Base-by-base conservation (phyloP, 306 rosid genomes). In the Mucuna pruriens region DNA sequence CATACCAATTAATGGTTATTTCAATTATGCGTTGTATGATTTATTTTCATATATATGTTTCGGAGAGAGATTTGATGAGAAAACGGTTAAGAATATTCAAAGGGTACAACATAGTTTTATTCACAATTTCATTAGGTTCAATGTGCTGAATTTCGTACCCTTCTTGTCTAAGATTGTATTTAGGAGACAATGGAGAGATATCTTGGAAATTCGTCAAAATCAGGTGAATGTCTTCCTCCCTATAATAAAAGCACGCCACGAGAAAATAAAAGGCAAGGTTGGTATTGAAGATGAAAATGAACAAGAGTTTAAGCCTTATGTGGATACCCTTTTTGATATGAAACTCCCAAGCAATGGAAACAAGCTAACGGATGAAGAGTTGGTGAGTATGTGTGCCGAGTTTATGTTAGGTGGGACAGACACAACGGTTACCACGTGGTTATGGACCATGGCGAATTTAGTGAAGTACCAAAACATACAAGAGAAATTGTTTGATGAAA, bases 391-490 rank as follows among this genome's bases (percentile, higher is more conserved):
- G 71, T 79, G 85, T 49, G 64, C 87, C 0, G 93, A 90, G 48
- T 90, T 87, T 64, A 49, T 90, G 48, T n/a, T 79, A 17, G 91
- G 84, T 3, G 93, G 93, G 11, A 85, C 90, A 0, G 93, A 90
- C 74, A 90, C 93, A 9, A 85, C 91, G 7, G 77, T 76, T 7
- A 76, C 86, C 8, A 66, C 93, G 0, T 72, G 85, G 83, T 44
- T 60, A 38, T 90, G 91, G 93, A 55, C 39, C 6, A 87, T 87
- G 91, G 90, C 93, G 0, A 90, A 90, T 63, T 19, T 90, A 23
- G 91, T 90, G 73, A 90, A 87, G 55, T 7, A 87, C 72, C 88
- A 80, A 64, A 36, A 74, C 7, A 15, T 87, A 46, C 93, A 90
- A 82, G 82, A 87, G 31, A 90, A 82, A 10, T 2, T 90, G 51